Percentiles rank a stretch among this genome's conserved stretches.
These are phyloP conservation scores for Diaporthe amygdali DNA, from an alignment of 2,329 filamentous ascomycete species.

Conservation along the genomic window DNA sequence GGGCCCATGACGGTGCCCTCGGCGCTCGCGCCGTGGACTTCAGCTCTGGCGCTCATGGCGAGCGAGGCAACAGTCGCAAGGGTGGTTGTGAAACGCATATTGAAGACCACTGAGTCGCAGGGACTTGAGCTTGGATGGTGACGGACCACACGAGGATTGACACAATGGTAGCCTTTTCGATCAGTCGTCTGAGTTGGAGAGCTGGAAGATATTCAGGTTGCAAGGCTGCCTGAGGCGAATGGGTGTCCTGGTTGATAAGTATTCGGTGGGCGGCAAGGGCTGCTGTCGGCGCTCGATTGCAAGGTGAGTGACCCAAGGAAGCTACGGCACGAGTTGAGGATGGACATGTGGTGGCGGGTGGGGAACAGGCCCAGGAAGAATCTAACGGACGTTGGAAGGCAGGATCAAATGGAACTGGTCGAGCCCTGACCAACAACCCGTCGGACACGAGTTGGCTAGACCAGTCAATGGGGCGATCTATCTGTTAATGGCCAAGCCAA, in stretches of 20 bases:
- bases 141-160: no score
- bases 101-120: not conserved
- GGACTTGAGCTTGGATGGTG: not conserved
- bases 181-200: no score
- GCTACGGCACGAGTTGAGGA: not conserved
- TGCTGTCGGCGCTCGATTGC: not conserved
- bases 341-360: not conserved
- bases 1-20: slow-evolving; percentile 53
- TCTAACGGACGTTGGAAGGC: not conserved
- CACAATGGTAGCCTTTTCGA: not conserved
- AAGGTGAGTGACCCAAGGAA: not conserved
- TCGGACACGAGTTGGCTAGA: not conserved
- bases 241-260: not conserved
- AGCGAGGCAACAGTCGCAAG: not conserved
- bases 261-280: not conserved
- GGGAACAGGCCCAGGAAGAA: not conserved
- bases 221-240: not conserved
- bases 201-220: not conserved
- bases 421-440: not conserved
- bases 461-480: not conserved
- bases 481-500: not conserved
- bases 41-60: not conserved
- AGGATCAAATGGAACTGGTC: not conserved
- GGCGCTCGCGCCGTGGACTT: slow-evolving; percentile 31
- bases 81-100: slow-evolving; percentile 13